These are phyloP conservation scores for Lecanosticta acicola DNA, from an alignment of 2,329 filamentous ascomycete genomes.

Conservation along the genomic window DNA sequence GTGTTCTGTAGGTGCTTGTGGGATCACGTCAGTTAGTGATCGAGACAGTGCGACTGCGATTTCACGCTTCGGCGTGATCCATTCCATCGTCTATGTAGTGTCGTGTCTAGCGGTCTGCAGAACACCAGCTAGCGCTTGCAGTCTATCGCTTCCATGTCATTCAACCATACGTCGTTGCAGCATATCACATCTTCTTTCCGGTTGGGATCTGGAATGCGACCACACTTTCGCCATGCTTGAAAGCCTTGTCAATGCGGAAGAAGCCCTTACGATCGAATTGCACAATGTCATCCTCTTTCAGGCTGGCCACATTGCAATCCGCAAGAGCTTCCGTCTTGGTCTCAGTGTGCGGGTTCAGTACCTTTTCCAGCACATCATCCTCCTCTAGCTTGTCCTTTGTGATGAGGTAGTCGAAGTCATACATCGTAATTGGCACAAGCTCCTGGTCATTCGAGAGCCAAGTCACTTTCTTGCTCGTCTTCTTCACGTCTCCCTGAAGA, in stretches of 20 bases:
- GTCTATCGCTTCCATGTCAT: too few relatives aligned
- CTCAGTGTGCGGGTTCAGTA: constrained; percentile 70
- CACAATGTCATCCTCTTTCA: constrained; percentile 86
- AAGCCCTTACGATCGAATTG: constrained; percentile 93
- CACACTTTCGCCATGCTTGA: constrained; percentile 53
- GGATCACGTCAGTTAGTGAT: too few relatives aligned
- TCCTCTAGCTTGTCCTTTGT: constrained; percentile 92
- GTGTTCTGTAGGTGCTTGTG: too few relatives aligned
- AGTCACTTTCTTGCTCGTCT: constrained; percentile 93
- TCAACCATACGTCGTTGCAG: too few relatives aligned
- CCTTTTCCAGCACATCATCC: constrained; percentile 79
- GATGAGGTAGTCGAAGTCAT: constrained; percentile 92
- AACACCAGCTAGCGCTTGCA: too few relatives aligned
- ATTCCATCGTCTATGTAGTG: too few relatives aligned
- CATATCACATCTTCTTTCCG: constrained; percentile 48
- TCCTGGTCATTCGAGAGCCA: constrained; percentile 79
- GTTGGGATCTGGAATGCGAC: constrained; percentile 67
- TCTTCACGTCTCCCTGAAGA: constrained; percentile 86
- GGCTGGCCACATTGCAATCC: constrained; percentile 69
- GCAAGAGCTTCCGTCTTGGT: constrained; percentile 68
- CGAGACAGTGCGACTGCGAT: too few relatives aligned
- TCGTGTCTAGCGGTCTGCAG: too few relatives aligned
- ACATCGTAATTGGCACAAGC: constrained; percentile 75
- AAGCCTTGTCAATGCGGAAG: constrained; percentile 71
- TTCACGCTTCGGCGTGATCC: too few relatives aligned